Conservation (phyloP, 1,139 yeast species). For the Candida glucosophila region DNA sequence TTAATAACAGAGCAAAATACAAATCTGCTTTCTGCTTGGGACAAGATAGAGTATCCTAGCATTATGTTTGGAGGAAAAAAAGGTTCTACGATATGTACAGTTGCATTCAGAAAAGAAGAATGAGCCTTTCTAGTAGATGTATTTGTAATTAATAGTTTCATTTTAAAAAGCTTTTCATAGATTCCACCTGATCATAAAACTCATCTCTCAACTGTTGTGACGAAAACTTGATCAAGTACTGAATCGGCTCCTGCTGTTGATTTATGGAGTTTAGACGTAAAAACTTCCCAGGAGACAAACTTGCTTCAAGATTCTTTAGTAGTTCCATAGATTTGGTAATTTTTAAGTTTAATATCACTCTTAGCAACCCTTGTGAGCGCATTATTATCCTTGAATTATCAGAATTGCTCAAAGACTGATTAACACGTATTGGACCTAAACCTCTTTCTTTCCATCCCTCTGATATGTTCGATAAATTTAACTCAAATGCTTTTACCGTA, state of each 20-base stretch:
- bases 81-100: slow-evolving; percentile 82
- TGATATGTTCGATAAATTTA: slow-evolving; percentile 52
- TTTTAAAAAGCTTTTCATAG: no score
- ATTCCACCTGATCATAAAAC: slow-evolving; percentile 45
- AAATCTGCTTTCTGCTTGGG: slow-evolving; percentile 44
- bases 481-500: slow-evolving; percentile 72
- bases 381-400: slow-evolving; percentile 55
- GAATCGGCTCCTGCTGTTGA: slow-evolving; percentile 60
- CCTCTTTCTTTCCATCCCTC: slow-evolving; percentile 97
- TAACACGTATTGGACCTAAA: slow-evolving; percentile 76
- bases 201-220: slow-evolving; percentile 53
- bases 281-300: slow-evolving; percentile 71
- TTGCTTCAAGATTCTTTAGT: slow-evolving; percentile 76
- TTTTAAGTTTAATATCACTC: slow-evolving; percentile 75
- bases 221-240: slow-evolving; percentile 72
- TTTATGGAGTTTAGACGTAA: slow-evolving; percentile 49
- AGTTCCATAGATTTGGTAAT: slow-evolving; percentile 50
- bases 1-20: slow-evolving; percentile 40
- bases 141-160: not conserved
- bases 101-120: slow-evolving; percentile 51
- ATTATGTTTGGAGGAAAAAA: slow-evolving; percentile 83
- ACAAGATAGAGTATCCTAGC: slow-evolving; percentile 62
- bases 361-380: slow-evolving; percentile 83
- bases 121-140: slow-evolving; percentile 1
- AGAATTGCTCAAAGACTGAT: slow-evolving; percentile 36